These are phyloP conservation scores for Pseudomicrostroma phylloplanum DNA, from an alignment of 1,284 basidiomycete genomes.

Conservation along the genomic window DNA sequence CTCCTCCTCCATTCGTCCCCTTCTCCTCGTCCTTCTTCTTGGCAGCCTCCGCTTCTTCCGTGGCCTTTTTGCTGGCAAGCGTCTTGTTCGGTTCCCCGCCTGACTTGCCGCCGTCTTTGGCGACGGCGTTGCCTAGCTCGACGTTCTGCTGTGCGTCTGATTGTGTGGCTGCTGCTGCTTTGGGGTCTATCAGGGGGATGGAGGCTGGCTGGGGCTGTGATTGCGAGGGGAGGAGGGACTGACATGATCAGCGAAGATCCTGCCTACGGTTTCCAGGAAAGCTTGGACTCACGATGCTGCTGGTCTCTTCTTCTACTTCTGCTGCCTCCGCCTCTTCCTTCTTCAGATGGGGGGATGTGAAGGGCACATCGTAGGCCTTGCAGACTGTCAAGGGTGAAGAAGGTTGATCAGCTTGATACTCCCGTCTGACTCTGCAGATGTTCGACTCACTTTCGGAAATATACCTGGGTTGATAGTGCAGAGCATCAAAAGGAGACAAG, in stretches of 20 bases:
- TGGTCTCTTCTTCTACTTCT: not conserved
- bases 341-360: constrained; percentile 17
- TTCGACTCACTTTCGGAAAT: too few relatives aligned
- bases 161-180: constrained; percentile 6
- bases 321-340: not conserved
- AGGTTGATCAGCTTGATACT: too few relatives aligned
- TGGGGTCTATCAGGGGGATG: not conserved
- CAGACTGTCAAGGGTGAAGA: constrained; percentile 20
- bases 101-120: constrained; percentile 5
- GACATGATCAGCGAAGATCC: not conserved
- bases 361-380: constrained; percentile 37
- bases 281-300: not conserved
- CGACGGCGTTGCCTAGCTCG: constrained; percentile 2
- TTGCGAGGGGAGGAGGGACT: not conserved
- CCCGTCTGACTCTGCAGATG: too few relatives aligned
- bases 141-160: constrained; percentile 4
- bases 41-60: not conserved
- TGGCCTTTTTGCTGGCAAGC: constrained; percentile 5
- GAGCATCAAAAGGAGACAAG: too few relatives aligned
- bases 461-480: too few relatives aligned
- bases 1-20: too few relatives aligned
- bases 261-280: not conserved
- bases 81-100: not conserved
- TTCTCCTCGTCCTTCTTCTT: constrained; percentile 5
- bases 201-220: not conserved